Evolutionary conservation across 306 rosid genomes (phyloP).

Genomic region (Vachellia pachyceras): DNA sequence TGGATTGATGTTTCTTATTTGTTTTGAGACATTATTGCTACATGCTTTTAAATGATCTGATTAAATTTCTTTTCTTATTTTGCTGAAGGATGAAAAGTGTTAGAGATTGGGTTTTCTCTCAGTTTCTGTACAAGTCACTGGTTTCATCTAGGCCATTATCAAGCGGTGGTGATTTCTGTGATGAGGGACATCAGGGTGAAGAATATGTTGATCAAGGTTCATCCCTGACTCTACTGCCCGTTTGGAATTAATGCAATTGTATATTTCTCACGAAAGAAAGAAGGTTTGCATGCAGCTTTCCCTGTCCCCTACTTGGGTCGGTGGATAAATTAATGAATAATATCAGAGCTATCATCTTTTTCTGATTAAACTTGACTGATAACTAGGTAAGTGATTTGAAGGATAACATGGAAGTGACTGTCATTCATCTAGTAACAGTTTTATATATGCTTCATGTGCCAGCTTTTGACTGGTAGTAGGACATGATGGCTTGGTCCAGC

Average conservation of each 20-base stretch:
- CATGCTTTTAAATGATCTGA: background rate
- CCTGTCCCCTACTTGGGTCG: constrained; percentile 2
- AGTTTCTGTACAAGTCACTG: constrained; percentile 70
- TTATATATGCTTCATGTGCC: background rate
- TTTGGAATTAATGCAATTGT: constrained; percentile 5
- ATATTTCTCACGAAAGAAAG: background rate
- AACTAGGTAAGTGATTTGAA: background rate
- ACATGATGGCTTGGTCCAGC: background rate
- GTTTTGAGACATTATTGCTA: constrained; percentile 1
- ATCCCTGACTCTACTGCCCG: background rate
- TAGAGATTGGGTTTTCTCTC: constrained; percentile 83
- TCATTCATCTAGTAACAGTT: constrained; percentile 7
- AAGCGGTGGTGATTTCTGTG: constrained; percentile 51
- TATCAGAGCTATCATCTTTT: background rate
- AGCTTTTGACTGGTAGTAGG: background rate
- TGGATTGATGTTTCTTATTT: constrained; percentile 11
- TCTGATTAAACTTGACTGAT: constrained; percentile 14
- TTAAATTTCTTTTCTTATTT: constrained; percentile 28
- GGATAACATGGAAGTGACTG: background rate
- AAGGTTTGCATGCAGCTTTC: background rate
- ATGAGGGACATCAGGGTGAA: constrained; percentile 48
- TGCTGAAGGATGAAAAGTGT: constrained; percentile 78
- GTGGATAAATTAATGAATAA: constrained; percentile 7
- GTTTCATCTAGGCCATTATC: constrained; percentile 66
- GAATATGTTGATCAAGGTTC: constrained; percentile 72